Evolutionary conservation across 2,329 filamentous ascomycete genomes (phyloP).

Genomic region (Zasmidium angulare): DNA sequence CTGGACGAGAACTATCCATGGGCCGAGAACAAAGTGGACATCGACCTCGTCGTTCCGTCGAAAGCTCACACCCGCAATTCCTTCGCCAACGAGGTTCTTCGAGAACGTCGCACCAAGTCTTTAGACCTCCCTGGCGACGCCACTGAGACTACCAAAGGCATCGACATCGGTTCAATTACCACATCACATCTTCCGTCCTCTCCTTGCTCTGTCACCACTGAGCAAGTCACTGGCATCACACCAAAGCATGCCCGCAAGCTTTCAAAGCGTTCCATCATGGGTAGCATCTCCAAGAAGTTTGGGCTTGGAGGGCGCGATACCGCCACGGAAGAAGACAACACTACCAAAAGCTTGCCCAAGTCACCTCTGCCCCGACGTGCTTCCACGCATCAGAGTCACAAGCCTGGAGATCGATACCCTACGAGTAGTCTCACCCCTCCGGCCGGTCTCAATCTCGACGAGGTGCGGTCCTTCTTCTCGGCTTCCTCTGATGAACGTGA

Average conservation of each 20-base stretch:
- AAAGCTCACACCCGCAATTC: constrained; percentile 33
- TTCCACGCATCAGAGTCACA: constrained; percentile 27
- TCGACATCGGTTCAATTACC: constrained; percentile 35
- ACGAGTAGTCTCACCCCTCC: constrained; percentile 48
- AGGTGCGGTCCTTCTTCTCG: constrained; percentile 45
- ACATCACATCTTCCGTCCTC: constrained; percentile 24
- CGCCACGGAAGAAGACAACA: constrained; percentile 15
- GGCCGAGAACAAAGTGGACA: constrained; percentile 38
- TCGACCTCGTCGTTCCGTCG: constrained; percentile 41
- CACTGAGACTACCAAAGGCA: constrained; percentile 26
- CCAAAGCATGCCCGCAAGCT: constrained; percentile 29
- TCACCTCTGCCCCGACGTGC: constrained; percentile 18
- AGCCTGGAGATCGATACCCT: constrained; percentile 51
- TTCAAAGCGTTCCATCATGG: constrained; percentile 38
- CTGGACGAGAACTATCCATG: constrained; percentile 49
- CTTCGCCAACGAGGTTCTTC: constrained; percentile 28
- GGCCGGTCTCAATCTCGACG: constrained; percentile 40
- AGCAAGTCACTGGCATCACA: constrained; percentile 33
- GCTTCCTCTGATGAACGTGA: constrained; percentile 39
- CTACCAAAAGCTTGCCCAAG: constrained; percentile 13
- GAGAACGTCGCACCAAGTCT: constrained; percentile 29
- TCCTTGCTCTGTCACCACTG: constrained; percentile 30
- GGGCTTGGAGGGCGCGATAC: constrained; percentile 23
- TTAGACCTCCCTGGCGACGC: constrained; percentile 25
- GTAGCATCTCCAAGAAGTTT: constrained; percentile 36